Conservation (phyloP, 2,329 filamentous ascomycete species). For the Chlorencoelia australis region DNA sequence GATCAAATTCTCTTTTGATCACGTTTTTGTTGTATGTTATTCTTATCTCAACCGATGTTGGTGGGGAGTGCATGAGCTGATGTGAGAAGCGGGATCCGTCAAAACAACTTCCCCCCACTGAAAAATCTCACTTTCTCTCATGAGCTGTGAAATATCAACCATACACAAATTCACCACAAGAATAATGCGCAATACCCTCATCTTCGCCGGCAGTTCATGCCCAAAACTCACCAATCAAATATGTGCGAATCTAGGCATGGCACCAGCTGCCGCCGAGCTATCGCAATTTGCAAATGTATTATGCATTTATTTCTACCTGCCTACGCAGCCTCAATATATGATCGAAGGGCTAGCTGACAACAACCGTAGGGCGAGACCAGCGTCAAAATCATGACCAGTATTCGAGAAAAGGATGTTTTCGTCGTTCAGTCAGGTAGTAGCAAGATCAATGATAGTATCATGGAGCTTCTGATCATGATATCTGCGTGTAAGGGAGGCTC, state of each 20-base stretch:
- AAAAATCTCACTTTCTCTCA: too few species aligned
- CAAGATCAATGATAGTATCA: constrained; percentile 96
- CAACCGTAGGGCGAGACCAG: constrained; percentile 53
- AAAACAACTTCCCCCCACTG: background rate
- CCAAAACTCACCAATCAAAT: constrained; percentile 54
- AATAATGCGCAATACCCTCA: constrained; percentile 54
- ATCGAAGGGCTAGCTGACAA: constrained; percentile 22
- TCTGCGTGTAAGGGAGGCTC: constrained; percentile 97
- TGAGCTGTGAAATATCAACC: too few species aligned
- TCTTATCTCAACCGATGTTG: too few species aligned
- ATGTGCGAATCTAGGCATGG: constrained; percentile 59
- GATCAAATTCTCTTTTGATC: too few species aligned
- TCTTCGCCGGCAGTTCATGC: constrained; percentile 59
- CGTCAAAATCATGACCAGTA: constrained; percentile 60
- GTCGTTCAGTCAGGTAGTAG: constrained; percentile 94
- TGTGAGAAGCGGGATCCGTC: too few species aligned
- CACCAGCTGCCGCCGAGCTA: constrained; percentile 52
- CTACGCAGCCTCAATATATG: constrained; percentile 16
- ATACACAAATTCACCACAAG: constrained; percentile 3
- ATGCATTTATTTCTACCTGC: too few species aligned
- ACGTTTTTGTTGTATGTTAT: too few species aligned
- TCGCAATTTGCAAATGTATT: constrained; percentile 62
- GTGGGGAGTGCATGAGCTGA: too few species aligned
- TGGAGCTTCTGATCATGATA: constrained; percentile 99
- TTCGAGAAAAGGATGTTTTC: constrained; percentile 97